These are phyloP conservation scores for Jackrogersella multiformis DNA, from an alignment of 495 filamentous ascomycete species.

Conservation along the genomic window DNA sequence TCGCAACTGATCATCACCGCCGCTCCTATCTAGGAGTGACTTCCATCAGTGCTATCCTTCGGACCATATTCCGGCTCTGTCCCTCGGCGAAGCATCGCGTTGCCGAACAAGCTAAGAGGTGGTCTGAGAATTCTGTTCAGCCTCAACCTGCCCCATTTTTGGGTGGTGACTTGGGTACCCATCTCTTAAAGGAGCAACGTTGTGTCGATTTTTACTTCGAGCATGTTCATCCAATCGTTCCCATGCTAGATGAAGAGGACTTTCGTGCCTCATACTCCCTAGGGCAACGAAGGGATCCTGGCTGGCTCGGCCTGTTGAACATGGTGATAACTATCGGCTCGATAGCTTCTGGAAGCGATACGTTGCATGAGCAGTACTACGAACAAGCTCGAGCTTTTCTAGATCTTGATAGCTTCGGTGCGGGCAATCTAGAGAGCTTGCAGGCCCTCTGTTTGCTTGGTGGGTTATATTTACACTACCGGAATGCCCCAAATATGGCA, in stretches of 20 bases:
- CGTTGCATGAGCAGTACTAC: conserved; percentile 41
- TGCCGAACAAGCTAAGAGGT: conserved; percentile 37
- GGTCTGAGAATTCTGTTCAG: conserved; percentile 28
- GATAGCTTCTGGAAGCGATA: conserved; percentile 41
- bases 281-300: conserved; percentile 33
- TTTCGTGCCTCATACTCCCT: conserved; percentile 34
- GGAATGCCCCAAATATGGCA: conserved; percentile 44
- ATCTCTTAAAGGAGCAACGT: conserved; percentile 41
- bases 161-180: conserved; percentile 19
- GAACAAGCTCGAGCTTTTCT: conserved; percentile 38
- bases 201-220: conserved; percentile 45
- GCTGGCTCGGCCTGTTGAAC: conserved; percentile 42
- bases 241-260: conserved; percentile 42
- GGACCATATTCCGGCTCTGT: conserved; percentile 38
- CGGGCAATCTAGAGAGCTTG: conserved; percentile 41
- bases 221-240: conserved; percentile 40
- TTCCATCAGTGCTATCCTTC: conserved; percentile 41
- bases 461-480: conserved; percentile 41
- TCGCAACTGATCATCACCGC: conserved; percentile 40
- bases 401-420: conserved; percentile 41
- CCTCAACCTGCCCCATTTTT: conserved; percentile 22
- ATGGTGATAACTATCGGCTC: conserved; percentile 45
- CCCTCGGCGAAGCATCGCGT: conserved; percentile 38
- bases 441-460: conserved; percentile 43
- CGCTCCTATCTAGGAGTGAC: conserved; percentile 41